Evolutionary conservation across 2,329 filamentous ascomycete species (phyloP).

Genomic region (Cladosporium cucumerinum): DNA sequence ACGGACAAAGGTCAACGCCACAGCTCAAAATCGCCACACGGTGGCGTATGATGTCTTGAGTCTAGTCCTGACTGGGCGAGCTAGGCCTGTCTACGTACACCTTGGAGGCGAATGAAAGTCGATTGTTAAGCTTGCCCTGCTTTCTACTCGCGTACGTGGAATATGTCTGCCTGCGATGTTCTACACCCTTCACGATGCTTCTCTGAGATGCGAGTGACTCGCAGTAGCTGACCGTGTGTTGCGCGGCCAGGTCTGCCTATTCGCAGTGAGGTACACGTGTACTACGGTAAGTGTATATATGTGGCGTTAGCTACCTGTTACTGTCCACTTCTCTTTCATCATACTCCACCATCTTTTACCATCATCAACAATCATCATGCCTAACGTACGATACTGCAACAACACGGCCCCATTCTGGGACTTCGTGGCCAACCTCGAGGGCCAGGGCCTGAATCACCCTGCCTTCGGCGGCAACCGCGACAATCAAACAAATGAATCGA

Average conservation of each 20-base stretch:
- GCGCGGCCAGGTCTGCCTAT: conserved; percentile 12
- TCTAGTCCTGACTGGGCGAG: neutral
- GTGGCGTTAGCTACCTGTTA: neutral
- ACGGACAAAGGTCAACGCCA: neutral
- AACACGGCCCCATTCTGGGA: conserved; percentile 56
- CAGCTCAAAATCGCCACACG: neutral
- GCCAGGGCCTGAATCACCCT: conserved; percentile 44
- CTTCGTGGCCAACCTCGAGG: conserved; percentile 50
- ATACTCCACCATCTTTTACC: neutral
- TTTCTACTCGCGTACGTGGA: conserved; percentile 4
- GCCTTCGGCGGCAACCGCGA: conserved; percentile 35
- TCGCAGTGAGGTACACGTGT: neutral
- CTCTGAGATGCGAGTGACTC: neutral
- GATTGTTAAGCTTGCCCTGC: conserved; percentile 11
- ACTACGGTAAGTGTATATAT: conserved; percentile 6
- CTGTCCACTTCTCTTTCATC: neutral
- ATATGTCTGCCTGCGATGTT: conserved; percentile 15
- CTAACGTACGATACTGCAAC: conserved; percentile 53
- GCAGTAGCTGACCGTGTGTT: conserved; percentile 6
- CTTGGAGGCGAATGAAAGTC: conserved; percentile 4
- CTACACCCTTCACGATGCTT: conserved; percentile 13
- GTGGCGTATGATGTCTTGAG: neutral
- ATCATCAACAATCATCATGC: conserved; percentile 41
- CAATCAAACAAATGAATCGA: conserved; percentile 26
- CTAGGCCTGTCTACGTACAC: conserved; percentile 15